phyloP scores from a whole-genome alignment of 1,284 basidiomycete species.

The Fomitopsis pinicola region DNA sequence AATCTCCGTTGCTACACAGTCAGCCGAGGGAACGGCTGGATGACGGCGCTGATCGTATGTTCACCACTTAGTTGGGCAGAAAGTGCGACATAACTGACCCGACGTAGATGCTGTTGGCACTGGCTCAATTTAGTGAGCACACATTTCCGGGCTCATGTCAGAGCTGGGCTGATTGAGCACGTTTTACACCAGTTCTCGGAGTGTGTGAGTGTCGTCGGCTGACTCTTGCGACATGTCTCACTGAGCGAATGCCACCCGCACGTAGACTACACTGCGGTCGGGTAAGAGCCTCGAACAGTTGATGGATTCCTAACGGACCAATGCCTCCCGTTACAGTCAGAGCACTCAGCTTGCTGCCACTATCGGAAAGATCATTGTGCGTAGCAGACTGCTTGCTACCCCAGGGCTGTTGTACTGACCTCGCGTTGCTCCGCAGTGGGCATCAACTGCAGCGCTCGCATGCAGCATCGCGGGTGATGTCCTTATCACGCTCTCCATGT shows the following conservation, averaged over 20 bases:
- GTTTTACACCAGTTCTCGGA: not conserved
- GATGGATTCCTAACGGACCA: not conserved
- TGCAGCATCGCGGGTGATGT: conserved; percentile 5
- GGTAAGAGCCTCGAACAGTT: not conserved
- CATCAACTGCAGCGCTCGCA: conserved; percentile 3
- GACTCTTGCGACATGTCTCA: too few relatives aligned
- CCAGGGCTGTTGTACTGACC: not conserved
- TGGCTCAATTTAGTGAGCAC: not conserved
- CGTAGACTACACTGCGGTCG: not conserved
- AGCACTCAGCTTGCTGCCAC: not conserved
- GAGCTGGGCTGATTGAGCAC: too few relatives aligned
- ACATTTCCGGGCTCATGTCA: not conserved
- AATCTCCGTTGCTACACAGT: not conserved
- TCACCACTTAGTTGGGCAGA: too few relatives aligned
- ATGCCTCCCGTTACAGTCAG: not conserved
- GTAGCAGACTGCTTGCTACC: not conserved
- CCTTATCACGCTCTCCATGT: not conserved
- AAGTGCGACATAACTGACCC: too few relatives aligned
- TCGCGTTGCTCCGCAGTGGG: not conserved
- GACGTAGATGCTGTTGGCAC: not conserved
- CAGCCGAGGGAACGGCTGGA: not conserved
- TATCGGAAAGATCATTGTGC: conserved; percentile 3
- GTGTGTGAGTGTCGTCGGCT: not conserved
- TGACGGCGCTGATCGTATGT: not conserved
- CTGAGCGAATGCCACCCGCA: too few relatives aligned